Evolutionary conservation across 768 basidiomycete genomes (phyloP), one percentile per base, ranked within the genome.

Genomic region (Clavaria fumosa): DNA sequence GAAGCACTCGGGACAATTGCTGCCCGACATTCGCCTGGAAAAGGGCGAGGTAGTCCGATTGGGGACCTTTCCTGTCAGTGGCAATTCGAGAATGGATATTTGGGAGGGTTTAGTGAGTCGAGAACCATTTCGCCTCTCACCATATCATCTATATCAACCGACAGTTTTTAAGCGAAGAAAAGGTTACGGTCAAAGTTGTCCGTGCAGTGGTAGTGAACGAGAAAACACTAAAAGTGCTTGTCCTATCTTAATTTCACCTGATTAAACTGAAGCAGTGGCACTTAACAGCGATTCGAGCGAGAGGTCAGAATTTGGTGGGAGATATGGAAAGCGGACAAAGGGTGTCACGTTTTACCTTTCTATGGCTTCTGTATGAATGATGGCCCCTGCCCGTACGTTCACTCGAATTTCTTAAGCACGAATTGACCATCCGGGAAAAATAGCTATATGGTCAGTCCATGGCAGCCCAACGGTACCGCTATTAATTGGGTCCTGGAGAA

Each of bases 371-470:
- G 67, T 39, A 65, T 66, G 42, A 58, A 56, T n/a, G 69, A 72
- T 42, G 69, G 69, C 0, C 72, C 71, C 12, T 72, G 67, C 40
- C 72, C 72, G 64, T 72, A 45, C 36, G 63, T 46, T 27, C 38
- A 14, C 22, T 24, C 27, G n/a, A n/a, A n/a, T n/a, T n/a, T n/a
- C n/a, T n/a, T n/a, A n/a, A n/a, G n/a, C n/a, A n/a, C n/a, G n/a
- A n/a, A n/a, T n/a, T n/a, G n/a, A n/a, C n/a, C n/a, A n/a, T n/a
- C n/a, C n/a, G n/a, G n/a, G n/a, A n/a, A n/a, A n/a, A n/a, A n/a
- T 37, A 71, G 70, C 23, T 72, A 67, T 43, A 69, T 74, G 55
- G 63, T 74, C 27, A 71, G 66, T 45, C 72, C 70, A 17, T 74
- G 71, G 72, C 67, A 67, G 50, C 50, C 53, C 18, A 63, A 72